Conservation (phyloP, 1,139 yeast genomes). For the Pichia sp. region DNA sequence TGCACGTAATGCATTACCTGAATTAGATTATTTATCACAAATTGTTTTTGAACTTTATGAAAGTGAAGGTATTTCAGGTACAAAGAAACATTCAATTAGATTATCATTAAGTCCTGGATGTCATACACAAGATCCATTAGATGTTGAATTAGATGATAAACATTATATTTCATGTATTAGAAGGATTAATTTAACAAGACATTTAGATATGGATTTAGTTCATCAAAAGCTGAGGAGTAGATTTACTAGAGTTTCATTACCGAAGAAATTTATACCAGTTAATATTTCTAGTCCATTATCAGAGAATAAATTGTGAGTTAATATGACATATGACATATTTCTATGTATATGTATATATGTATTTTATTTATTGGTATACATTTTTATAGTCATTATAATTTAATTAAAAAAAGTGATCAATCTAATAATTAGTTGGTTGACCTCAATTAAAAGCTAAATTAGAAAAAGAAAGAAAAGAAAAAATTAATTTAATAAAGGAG, state of each 20-base stretch:
- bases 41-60: slow-evolving; percentile 92
- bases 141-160: slow-evolving; percentile 91
- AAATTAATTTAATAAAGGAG: too few relatives aligned
- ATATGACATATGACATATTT: too few relatives aligned
- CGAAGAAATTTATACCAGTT: slow-evolving; percentile 88
- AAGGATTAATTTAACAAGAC: slow-evolving; percentile 81
- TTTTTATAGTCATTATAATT: background rate
- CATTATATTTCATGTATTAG: slow-evolving; percentile 97
- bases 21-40: slow-evolving; percentile 90
- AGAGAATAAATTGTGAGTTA: slow-evolving; percentile 14
- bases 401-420: background rate
- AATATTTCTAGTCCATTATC: slow-evolving; percentile 55
- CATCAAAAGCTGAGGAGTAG: slow-evolving; percentile 75
- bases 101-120: slow-evolving; percentile 94
- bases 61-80: slow-evolving; percentile 51
- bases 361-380: background rate
- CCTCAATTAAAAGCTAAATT: too few relatives aligned
- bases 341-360: background rate
- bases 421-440: too few relatives aligned
- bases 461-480: too few relatives aligned
- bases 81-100: slow-evolving; percentile 81
- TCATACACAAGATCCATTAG: slow-evolving; percentile 95
- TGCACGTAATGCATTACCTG: slow-evolving; percentile 92
- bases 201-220: slow-evolving; percentile 86
- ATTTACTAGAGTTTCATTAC: slow-evolving; percentile 81